A percentile compares a stretch with the other conserved stretches of the same genome.
phyloP scores from a whole-genome alignment of 805 yeast species.

The Wickerhamiella dianesei region DNA sequence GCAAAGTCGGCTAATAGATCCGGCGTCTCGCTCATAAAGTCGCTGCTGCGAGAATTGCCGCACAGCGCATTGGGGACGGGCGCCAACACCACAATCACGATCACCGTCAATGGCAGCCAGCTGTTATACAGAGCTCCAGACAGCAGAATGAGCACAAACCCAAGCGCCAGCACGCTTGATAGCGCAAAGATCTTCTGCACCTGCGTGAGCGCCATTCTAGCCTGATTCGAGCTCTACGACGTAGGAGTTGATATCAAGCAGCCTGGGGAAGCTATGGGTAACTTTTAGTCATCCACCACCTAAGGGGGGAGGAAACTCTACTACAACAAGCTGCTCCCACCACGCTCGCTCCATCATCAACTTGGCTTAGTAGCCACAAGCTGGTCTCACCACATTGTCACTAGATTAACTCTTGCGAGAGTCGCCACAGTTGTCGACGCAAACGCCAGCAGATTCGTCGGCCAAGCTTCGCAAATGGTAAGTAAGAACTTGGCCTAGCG shows the following conservation, averaged over 20 bases:
- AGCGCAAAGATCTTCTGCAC: constrained; percentile 65
- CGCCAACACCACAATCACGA: constrained; percentile 51
- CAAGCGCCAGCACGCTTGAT: constrained; percentile 69
- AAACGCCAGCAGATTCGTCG: no score
- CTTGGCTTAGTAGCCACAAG: not conserved
- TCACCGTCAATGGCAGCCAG: constrained; percentile 79
- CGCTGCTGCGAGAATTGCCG: constrained; percentile 36
- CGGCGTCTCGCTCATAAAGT: constrained; percentile 44
- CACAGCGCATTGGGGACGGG: constrained; percentile 59
- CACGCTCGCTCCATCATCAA: no score
- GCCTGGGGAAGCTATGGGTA: no score
- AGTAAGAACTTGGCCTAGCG: constrained; percentile 4
- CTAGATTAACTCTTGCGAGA: not conserved
- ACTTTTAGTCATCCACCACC: no score
- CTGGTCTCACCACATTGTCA: not conserved
- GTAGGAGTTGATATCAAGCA: no score
- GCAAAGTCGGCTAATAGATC: constrained; percentile 59
- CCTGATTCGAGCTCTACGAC: no score
- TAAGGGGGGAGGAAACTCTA: no score
- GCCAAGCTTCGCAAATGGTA: constrained; percentile 2
- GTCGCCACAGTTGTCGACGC: no score
- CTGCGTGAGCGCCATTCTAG: constrained; percentile 33
- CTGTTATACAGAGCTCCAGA: constrained; percentile 81
- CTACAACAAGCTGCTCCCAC: no score
- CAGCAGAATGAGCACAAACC: constrained; percentile 74